These are phyloP conservation scores for Corylus americana DNA, from an alignment of 306 rosid species.

Conservation along the genomic window DNA sequence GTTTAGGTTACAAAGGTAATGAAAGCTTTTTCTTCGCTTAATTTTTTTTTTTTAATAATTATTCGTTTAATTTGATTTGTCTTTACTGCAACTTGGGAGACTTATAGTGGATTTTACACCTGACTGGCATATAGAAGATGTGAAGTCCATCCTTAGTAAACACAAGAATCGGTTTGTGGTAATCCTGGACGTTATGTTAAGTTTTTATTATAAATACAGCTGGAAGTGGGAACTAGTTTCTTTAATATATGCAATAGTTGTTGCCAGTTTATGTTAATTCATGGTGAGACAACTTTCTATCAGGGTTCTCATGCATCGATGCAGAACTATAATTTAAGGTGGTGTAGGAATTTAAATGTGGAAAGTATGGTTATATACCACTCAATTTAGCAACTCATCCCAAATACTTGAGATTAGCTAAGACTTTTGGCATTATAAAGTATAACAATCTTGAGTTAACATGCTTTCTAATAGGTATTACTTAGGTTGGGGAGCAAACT, in stretches of 20 bases:
- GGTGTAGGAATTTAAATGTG: constrained; percentile 22
- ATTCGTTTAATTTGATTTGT: neutral
- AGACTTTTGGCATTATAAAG: neutral
- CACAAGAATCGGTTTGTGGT: constrained; percentile 77
- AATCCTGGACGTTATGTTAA: constrained; percentile 25
- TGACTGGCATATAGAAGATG: constrained; percentile 64
- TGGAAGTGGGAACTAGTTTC: constrained; percentile 14
- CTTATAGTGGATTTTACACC: constrained; percentile 77
- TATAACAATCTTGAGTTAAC: constrained; percentile 7
- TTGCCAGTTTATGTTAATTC: neutral
- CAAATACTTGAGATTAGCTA: neutral
- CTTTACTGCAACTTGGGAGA: constrained; percentile 43
- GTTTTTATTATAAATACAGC: constrained; percentile 4
- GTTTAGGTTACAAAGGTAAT: constrained; percentile 69
- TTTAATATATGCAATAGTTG: constrained; percentile 3
- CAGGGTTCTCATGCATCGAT: neutral
- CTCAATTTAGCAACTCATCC: constrained; percentile 23
- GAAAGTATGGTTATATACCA: neutral
- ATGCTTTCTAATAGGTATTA: constrained; percentile 10
- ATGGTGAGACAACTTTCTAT: neutral
- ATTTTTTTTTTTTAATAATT: too few relatives aligned
- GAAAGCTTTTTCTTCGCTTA: neutral
- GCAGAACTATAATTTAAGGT: neutral
- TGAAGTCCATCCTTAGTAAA: constrained; percentile 59
- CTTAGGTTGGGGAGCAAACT: neutral